Percentiles rank a stretch among this genome's conserved stretches.
phyloP scores from a whole-genome alignment of 345 rosid genomes.

The Heritiera littoralis region DNA sequence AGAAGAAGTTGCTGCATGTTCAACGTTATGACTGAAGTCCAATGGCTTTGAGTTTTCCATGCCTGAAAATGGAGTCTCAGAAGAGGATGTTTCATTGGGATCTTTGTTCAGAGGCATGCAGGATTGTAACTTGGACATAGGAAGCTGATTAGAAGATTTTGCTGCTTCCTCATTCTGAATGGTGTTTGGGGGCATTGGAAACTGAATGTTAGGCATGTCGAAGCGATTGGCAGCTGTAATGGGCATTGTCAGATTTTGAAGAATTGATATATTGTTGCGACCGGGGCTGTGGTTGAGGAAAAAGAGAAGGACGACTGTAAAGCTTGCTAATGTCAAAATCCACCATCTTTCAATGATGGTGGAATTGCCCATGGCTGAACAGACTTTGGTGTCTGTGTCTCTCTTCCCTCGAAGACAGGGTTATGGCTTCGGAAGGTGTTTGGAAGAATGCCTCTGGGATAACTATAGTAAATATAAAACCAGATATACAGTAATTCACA shows the following conservation, averaged over 20 bases:
- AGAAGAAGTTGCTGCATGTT: background rate
- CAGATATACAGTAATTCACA: background rate
- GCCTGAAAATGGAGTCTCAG: background rate
- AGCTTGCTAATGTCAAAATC: conserved; percentile 35
- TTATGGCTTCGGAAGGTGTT: background rate
- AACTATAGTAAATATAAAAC: too few relatives aligned
- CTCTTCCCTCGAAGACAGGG: background rate
- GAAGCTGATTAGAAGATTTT: background rate
- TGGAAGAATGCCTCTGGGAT: background rate
- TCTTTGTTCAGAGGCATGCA: conserved; percentile 10
- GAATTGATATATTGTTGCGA: conserved; percentile 14
- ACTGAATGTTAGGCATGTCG: conserved; percentile 3
- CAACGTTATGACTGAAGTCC: background rate
- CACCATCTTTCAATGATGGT: conserved; percentile 37
- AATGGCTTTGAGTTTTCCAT: background rate
- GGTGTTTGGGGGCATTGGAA: background rate
- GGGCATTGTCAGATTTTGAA: conserved; percentile 11
- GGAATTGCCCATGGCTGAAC: conserved; percentile 25
- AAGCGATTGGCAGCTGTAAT: background rate
- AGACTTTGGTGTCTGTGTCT: background rate
- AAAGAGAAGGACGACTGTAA: conserved; percentile 27
- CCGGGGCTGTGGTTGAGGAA: conserved; percentile 14
- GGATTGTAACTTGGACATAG: background rate
- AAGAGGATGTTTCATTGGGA: background rate
- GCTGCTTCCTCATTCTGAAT: background rate